Evolutionary conservation across 2,329 filamentous ascomycete species (phyloP).

Genomic region (Alternaria triticimaculans): DNA sequence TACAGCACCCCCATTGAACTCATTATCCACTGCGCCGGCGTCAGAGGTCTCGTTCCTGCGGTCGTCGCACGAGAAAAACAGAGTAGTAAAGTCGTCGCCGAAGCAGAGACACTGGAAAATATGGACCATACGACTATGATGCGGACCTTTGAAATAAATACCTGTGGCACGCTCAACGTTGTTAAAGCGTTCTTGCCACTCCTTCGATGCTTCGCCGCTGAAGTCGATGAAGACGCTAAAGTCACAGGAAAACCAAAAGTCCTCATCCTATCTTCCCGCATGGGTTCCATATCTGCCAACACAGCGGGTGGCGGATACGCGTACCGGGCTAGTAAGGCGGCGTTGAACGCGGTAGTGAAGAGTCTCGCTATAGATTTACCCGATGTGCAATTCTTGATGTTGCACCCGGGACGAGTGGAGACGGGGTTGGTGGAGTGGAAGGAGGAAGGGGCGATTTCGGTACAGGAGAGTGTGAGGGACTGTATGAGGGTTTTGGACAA

Average conservation of each 20-base stretch:
- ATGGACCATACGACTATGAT: slow-evolving; percentile 52
- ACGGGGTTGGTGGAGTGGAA: slow-evolving; percentile 53
- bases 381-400: slow-evolving; percentile 50
- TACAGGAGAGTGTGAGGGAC: slow-evolving; percentile 50
- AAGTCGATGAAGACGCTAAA: too few species aligned
- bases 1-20: slow-evolving; percentile 14
- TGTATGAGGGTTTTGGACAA: slow-evolving; percentile 48
- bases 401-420: slow-evolving; percentile 57
- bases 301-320: slow-evolving; percentile 53
- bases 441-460: slow-evolving; percentile 54
- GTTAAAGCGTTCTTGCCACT: slow-evolving; percentile 37
- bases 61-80: slow-evolving; percentile 19
- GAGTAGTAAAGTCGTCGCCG: slow-evolving; percentile 37
- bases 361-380: slow-evolving; percentile 54
- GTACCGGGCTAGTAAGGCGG: slow-evolving; percentile 57
- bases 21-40: slow-evolving; percentile 54
- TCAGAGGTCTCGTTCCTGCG: slow-evolving; percentile 52
- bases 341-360: slow-evolving; percentile 54
- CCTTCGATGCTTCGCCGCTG: too few species aligned
- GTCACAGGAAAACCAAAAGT: slow-evolving; percentile 34
- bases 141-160: slow-evolving; percentile 51
- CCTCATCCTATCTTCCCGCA: slow-evolving; percentile 53
- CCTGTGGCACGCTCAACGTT: slow-evolving; percentile 52
- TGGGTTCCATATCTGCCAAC: slow-evolving; percentile 54
- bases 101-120: slow-evolving; percentile 49